These are phyloP conservation scores for Aethionema arabicum DNA, from an alignment of 345 rosid genomes.

Conservation along the genomic window DNA sequence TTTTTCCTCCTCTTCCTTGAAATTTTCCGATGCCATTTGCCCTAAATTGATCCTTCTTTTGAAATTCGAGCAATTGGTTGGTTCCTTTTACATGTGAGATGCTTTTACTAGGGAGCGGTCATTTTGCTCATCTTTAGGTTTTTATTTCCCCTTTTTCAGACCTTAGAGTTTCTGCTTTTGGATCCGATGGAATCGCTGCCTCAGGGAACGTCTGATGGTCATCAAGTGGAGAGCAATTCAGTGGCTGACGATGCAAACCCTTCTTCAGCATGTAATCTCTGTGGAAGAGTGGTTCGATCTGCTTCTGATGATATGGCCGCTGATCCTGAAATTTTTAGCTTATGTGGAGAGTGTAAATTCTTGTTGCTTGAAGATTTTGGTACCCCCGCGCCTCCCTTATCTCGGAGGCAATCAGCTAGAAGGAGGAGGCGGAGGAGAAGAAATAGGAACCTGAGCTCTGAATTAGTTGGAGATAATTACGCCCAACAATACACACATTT, in stretches of 20 bases:
- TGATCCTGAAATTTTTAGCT: conserved; percentile 43
- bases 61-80: conserved; percentile 13
- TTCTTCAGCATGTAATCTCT: conserved; percentile 52
- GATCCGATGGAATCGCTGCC: conserved; percentile 48
- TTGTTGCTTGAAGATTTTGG: conserved; percentile 66
- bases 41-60: too few species aligned
- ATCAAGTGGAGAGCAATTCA: conserved; percentile 28
- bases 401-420: conserved; percentile 38
- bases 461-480: conserved; percentile 55
- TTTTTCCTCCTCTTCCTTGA: background rate
- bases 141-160: conserved; percentile 16
- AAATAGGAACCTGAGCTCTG: conserved; percentile 58
- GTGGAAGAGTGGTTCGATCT: conserved; percentile 46
- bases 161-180: conserved; percentile 23
- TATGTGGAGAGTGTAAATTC: conserved; percentile 84
- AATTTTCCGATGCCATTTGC: background rate
- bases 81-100: background rate
- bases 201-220: conserved; percentile 15
- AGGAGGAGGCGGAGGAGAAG: conserved; percentile 47
- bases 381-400: conserved; percentile 45
- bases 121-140: background rate
- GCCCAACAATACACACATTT: conserved; percentile 58
- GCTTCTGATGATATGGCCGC: conserved; percentile 45
- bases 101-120: too few species aligned
- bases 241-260: conserved; percentile 34